These are phyloP conservation scores for Candolleomyces eurysporus DNA, from an alignment of 768 basidiomycete genomes.

Conservation along the genomic window DNA sequence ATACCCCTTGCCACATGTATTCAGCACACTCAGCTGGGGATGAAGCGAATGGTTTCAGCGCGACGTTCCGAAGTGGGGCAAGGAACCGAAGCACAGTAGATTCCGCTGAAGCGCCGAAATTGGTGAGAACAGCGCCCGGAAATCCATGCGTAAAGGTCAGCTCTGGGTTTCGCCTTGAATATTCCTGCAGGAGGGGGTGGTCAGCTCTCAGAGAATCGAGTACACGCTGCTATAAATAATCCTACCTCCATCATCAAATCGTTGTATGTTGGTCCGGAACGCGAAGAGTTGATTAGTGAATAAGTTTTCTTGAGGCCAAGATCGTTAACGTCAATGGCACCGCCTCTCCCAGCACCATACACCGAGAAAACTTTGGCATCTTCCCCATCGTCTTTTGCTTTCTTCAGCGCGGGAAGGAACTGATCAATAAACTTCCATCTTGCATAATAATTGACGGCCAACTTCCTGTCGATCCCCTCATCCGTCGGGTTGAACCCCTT, in stretches of 20 bases:
- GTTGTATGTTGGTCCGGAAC: slow-evolving; percentile 42
- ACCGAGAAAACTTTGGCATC: slow-evolving; percentile 53
- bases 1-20: too few species aligned
- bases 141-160: slow-evolving; percentile 35
- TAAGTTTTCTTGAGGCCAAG: slow-evolving; percentile 50
- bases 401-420: slow-evolving; percentile 40
- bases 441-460: slow-evolving; percentile 48
- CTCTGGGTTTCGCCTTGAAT: slow-evolving; percentile 26
- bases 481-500: slow-evolving; percentile 32
- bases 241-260: slow-evolving; percentile 54
- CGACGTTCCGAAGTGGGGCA: slow-evolving; percentile 14
- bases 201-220: background rate
- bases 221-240: background rate
- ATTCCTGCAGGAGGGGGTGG: slow-evolving; percentile 22
- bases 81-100: slow-evolving; percentile 20
- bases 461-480: slow-evolving; percentile 33
- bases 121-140: slow-evolving; percentile 40
- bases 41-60: slow-evolving; percentile 24
- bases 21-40: too few species aligned
- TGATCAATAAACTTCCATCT: slow-evolving; percentile 48
- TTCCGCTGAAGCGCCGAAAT: slow-evolving; percentile 23
- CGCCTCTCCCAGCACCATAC: slow-evolving; percentile 34
- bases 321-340: slow-evolving; percentile 41
- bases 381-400: slow-evolving; percentile 46
- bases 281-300: slow-evolving; percentile 29